Evolutionary conservation across 148 eudicot genomes (phyloP), one percentile per base, ranked within the genome.

Genomic region (Heliosperma pusillum): DNA sequence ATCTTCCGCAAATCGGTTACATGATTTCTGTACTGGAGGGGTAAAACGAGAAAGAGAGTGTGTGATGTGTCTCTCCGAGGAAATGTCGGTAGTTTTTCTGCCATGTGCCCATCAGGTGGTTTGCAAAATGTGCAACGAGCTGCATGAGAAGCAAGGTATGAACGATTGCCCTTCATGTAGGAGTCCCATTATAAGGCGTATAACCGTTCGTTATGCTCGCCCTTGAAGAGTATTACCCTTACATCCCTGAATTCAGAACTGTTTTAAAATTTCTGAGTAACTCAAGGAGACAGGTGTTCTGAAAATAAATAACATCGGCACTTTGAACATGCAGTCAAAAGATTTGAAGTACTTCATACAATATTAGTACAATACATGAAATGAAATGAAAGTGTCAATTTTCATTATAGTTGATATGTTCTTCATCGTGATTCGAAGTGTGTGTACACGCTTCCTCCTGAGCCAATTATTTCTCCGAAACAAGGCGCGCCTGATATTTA

Each of bases 51-150:
- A 95, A 52, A 81, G 98, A 71, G 98, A 95, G 72, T 95, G 98
- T 21, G 98, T 92, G 81, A 95, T 95, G 98, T 95, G 98, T 83
- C 84, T 95, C 19, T 89, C 98, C 0, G 97, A 95, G 78, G 98
- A 95, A 84, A 95, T 92, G 93, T 90, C 96, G 1, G 89, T 95
- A 12, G 94, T 95, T 77, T 95, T 95, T 72, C 90, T 95, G 21
- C 98, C 98, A 0, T 95, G 98, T 71, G 97, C 98, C 20, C 98
- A 95, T 90, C 98, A 95, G 79, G 97, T 95, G 80, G 98, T 95
- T 7, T 95, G 98, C 80, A 81, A 76, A 21, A 83, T 71, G 75
- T 95, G 98, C 93, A 95, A 95, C 30, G 97, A 92, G 78, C 88
- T 90, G 27, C 98, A 95, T 78, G 93, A 92, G 82, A 95, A 95